phyloP scores from a whole-genome alignment of 192 early-diverging fungal species.

The Powellomyces hirtus region DNA sequence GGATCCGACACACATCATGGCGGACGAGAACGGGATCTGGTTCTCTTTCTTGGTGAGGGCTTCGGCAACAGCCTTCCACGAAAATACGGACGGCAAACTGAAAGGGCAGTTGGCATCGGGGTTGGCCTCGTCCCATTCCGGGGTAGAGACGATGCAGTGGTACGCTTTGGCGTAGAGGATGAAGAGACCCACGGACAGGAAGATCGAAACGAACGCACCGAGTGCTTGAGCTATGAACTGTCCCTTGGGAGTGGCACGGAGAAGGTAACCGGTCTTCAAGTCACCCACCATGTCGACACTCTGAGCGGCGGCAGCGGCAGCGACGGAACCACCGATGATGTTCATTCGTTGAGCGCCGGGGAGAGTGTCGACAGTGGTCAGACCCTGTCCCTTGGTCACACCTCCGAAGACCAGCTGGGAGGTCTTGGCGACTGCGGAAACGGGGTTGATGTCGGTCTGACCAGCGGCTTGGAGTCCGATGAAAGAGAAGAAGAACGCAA shows the following conservation, averaged over 20 bases:
- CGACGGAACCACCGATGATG: constrained; percentile 74
- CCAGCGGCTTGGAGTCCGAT: constrained; percentile 80
- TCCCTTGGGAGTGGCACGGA: constrained; percentile 76
- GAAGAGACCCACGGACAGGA: constrained; percentile 56
- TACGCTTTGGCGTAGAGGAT: constrained; percentile 62
- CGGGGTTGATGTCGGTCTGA: constrained; percentile 82
- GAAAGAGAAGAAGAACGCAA: constrained; percentile 73
- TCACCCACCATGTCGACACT: constrained; percentile 78
- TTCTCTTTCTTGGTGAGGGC: constrained; percentile 17
- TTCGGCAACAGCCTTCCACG: constrained; percentile 34
- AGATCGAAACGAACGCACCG: constrained; percentile 68
- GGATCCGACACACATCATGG: constrained; percentile 31
- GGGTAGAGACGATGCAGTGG: constrained; percentile 50
- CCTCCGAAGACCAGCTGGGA: constrained; percentile 82
- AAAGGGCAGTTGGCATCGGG: constrained; percentile 25
- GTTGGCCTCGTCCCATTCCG: constrained; percentile 2
- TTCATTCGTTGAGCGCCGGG: constrained; percentile 62
- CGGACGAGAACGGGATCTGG: constrained; percentile 41
- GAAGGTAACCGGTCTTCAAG: constrained; percentile 81
- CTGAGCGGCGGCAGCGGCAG: constrained; percentile 67
- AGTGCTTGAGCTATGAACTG: constrained; percentile 84
- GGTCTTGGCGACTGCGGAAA: constrained; percentile 79
- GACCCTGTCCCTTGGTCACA: constrained; percentile 59
- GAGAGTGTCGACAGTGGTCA: constrained; percentile 31
- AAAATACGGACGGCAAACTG: constrained; percentile 32